Evolutionary conservation across 306 rosid species (phyloP).

Genomic region (Aeschynomene evenia): DNA sequence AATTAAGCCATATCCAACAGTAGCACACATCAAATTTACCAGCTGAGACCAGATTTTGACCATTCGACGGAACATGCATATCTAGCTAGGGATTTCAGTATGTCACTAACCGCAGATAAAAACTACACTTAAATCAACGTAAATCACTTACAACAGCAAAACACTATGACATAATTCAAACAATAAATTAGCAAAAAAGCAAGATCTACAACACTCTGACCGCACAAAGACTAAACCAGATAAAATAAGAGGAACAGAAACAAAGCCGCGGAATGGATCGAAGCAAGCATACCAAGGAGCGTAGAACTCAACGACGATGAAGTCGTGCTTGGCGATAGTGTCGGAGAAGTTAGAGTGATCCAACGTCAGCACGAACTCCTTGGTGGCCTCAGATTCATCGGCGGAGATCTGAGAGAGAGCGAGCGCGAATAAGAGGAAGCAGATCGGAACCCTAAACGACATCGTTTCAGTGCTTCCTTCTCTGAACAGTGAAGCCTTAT

Average conservation of each 20-base stretch:
- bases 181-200: background rate
- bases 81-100: background rate
- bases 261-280: background rate
- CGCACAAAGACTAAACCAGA: slow-evolving; percentile 1
- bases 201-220: slow-evolving; percentile 33
- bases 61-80: background rate
- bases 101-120: background rate
- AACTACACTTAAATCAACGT: background rate
- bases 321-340: slow-evolving; percentile 64
- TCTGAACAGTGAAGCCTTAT: background rate
- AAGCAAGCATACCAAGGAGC: slow-evolving; percentile 67
- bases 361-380: slow-evolving; percentile 83
- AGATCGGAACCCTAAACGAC: slow-evolving; percentile 51
- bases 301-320: slow-evolving; percentile 92
- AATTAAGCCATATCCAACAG: background rate
- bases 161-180: background rate
- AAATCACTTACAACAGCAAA: background rate
- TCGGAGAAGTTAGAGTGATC: slow-evolving; percentile 82
- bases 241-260: background rate
- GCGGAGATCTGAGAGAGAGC: slow-evolving; percentile 42
- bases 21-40: background rate
- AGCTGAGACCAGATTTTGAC: background rate
- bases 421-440: slow-evolving; percentile 23
- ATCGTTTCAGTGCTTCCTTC: slow-evolving; percentile 24
- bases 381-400: slow-evolving; percentile 50